Percentiles rank a stretch among this genome's conserved stretches.
Evolutionary conservation across 108 stramenopile genomes (phyloP).

Genomic region (Ochromonas danica): DNA sequence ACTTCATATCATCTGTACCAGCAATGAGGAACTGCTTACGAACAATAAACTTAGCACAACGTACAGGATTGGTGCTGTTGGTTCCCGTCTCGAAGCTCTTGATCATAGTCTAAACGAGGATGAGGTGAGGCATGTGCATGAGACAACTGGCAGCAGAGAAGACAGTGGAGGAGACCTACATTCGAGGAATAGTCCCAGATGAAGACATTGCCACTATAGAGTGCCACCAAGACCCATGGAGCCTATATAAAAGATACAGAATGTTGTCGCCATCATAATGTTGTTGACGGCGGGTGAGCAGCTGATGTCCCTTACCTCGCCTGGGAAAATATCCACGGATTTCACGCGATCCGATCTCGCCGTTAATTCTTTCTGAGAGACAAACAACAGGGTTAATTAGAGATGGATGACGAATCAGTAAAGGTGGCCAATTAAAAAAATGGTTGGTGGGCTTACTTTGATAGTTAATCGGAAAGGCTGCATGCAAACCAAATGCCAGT

Average conservation of each 20-base stretch:
- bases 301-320: constrained; percentile 54
- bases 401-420: too few species aligned
- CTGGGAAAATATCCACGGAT: constrained; percentile 91
- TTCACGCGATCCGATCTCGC: constrained; percentile 87
- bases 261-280: neutral
- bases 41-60: constrained; percentile 92
- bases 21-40: constrained; percentile 95
- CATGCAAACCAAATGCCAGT: too few species aligned
- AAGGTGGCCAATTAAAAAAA: too few species aligned
- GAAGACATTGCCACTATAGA: constrained; percentile 95
- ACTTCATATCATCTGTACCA: constrained; percentile 70
- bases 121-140: constrained; percentile 58
- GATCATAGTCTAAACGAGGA: constrained; percentile 37
- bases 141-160: neutral
- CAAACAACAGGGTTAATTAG: constrained; percentile 16
- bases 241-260: neutral
- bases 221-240: constrained; percentile 90
- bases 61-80: constrained; percentile 89
- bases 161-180: constrained; percentile 34
- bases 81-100: constrained; percentile 85
- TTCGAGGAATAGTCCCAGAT: constrained; percentile 87
- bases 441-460: too few species aligned
- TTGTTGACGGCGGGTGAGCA: neutral
- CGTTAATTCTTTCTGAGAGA: constrained; percentile 22
- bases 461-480: too few species aligned